Conservation (phyloP, 2,329 filamentous ascomycete genomes). For the Aureobasidium namibiae region DNA sequence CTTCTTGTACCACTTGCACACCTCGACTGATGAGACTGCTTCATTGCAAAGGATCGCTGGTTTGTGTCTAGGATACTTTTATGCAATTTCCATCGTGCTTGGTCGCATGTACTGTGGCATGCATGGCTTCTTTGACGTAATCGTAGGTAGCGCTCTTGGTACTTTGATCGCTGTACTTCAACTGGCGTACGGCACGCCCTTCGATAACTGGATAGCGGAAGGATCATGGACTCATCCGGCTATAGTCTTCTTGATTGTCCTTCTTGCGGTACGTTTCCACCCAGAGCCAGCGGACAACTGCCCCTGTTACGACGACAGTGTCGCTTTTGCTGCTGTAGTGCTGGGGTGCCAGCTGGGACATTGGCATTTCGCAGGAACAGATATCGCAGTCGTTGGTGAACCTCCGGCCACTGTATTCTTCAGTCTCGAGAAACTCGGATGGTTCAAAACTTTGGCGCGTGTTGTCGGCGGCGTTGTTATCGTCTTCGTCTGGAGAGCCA, state of each 20-base stretch:
- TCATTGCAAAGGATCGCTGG: constrained; percentile 41
- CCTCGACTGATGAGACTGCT: constrained; percentile 52
- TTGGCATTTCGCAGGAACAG: constrained; percentile 67
- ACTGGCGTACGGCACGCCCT: constrained; percentile 45
- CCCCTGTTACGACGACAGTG: constrained; percentile 92
- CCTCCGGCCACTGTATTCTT: constrained; percentile 56
- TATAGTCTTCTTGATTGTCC: constrained; percentile 56
- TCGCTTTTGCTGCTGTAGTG: constrained; percentile 83
- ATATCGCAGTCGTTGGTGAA: constrained; percentile 43
- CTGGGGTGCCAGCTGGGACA: constrained; percentile 75
- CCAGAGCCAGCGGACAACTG: constrained; percentile 96
- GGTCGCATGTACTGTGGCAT: constrained; percentile 95
- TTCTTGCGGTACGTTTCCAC: constrained; percentile 76
- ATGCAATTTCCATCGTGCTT: constrained; percentile 80
- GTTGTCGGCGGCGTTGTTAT: constrained; percentile 72
- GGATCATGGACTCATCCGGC: constrained; percentile 58
- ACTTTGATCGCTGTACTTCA: constrained; percentile 52
- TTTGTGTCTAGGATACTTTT: constrained; percentile 66
- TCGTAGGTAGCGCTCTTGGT: constrained; percentile 71
- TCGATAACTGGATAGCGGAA: constrained; percentile 64
- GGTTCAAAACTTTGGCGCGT: constrained; percentile 54
- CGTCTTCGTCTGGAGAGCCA: constrained; percentile 83
- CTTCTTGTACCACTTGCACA: constrained; percentile 61
- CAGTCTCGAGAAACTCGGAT: constrained; percentile 57
- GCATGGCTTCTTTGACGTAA: constrained; percentile 92